phyloP scores from a whole-genome alignment of 1,139 yeast species.

The Debaryomycetaceae sp. region DNA sequence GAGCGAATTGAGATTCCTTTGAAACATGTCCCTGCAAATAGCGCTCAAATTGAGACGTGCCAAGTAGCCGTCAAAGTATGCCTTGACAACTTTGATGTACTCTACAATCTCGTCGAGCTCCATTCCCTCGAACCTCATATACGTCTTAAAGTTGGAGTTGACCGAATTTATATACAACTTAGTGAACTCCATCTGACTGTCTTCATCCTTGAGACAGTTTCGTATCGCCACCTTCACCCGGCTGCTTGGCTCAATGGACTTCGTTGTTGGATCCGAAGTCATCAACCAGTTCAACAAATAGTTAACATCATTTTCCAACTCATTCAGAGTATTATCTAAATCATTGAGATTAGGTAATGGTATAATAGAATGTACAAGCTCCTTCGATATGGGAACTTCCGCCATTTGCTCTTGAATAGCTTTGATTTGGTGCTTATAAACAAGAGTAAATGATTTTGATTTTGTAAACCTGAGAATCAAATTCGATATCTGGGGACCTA shows the following conservation, averaged over 20 bases:
- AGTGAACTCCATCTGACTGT: slow-evolving; percentile 33
- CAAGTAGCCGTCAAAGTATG: slow-evolving; percentile 12
- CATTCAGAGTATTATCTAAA: slow-evolving; percentile 19
- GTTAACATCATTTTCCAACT: slow-evolving; percentile 42
- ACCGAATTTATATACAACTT: slow-evolving; percentile 35
- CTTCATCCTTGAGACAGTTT: slow-evolving; percentile 35
- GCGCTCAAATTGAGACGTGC: slow-evolving; percentile 18
- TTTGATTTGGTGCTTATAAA: too few relatives aligned
- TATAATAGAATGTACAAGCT: slow-evolving; percentile 10
- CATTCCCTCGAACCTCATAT: background rate
- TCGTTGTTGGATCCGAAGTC: slow-evolving; percentile 23
- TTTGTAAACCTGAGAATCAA: background rate
- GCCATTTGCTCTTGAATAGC: slow-evolving; percentile 1
- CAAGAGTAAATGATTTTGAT: background rate
- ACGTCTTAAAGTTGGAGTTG: slow-evolving; percentile 6
- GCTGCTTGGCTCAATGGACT: slow-evolving; percentile 27
- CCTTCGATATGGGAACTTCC: slow-evolving; percentile 7
- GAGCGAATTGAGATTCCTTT: slow-evolving; percentile 24
- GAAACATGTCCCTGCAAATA: slow-evolving; percentile 18
- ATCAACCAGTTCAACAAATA: slow-evolving; percentile 37
- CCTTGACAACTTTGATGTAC: slow-evolving; percentile 10
- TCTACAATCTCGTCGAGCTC: slow-evolving; percentile 11
- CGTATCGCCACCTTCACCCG: slow-evolving; percentile 37
- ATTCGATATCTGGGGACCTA: background rate
- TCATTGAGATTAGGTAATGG: slow-evolving; percentile 21